These are phyloP conservation scores for Rhytidiadelphus loreus DNA, from an alignment of 225 moss, liverwort and hornwort genomes.

Conservation along the genomic window DNA sequence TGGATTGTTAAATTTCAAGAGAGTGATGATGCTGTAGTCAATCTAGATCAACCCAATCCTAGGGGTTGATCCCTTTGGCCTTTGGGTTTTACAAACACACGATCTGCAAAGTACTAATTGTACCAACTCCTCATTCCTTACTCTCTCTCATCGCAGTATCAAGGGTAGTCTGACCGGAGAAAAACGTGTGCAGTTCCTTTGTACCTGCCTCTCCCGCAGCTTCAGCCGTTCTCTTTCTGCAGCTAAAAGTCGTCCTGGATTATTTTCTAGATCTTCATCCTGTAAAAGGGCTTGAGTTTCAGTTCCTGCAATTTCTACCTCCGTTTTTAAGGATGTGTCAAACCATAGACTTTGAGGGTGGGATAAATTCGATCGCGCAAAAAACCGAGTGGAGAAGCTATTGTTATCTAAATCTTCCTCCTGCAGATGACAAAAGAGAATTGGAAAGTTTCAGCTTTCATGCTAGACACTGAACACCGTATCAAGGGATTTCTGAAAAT, in stretches of 20 bases:
- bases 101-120: not conserved
- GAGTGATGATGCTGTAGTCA: not conserved
- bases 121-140: not conserved
- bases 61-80: not conserved
- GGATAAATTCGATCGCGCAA: conserved; percentile 15
- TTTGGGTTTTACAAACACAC: not conserved
- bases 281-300: conserved; percentile 25
- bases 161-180: not conserved
- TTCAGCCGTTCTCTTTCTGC: conserved; percentile 68
- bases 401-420: conserved; percentile 22
- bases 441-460: not conserved
- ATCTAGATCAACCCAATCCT: not conserved
- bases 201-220: conserved; percentile 72
- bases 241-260: conserved; percentile 46
- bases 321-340: conserved; percentile 9
- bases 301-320: not conserved
- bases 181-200: not conserved
- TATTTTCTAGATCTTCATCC: conserved; percentile 47
- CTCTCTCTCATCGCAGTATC: not conserved
- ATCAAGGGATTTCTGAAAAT: not conserved
- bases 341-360: conserved; percentile 14
- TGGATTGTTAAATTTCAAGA: not conserved
- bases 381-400: conserved; percentile 30
- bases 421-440: conserved; percentile 10
- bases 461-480: not conserved